Percentiles rank a stretch among this genome's conserved stretches.
phyloP scores from a whole-genome alignment of 768 basidiomycete genomes.

The Pholiota molesta region DNA sequence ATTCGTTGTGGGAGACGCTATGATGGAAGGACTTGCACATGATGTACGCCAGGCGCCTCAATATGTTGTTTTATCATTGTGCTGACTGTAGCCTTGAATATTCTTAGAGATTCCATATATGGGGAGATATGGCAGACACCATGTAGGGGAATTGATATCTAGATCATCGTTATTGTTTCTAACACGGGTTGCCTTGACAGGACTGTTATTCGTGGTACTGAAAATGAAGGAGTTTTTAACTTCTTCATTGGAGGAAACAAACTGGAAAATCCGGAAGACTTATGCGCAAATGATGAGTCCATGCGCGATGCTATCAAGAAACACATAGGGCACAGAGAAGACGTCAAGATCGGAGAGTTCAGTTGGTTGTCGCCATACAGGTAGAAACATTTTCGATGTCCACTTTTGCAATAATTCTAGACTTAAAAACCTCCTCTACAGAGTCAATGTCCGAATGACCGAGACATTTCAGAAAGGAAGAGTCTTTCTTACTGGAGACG shows the following conservation, averaged over 20 bases:
- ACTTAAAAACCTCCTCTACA: background rate
- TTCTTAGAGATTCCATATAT: constrained; percentile 47
- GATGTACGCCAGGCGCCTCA: constrained; percentile 35
- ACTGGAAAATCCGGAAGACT: constrained; percentile 6
- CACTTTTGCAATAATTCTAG: background rate
- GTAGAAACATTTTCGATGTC: constrained; percentile 12
- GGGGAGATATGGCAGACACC: constrained; percentile 37
- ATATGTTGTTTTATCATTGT: background rate
- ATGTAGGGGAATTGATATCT: constrained; percentile 25
- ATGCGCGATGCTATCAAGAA: constrained; percentile 23
- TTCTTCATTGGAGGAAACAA: constrained; percentile 19
- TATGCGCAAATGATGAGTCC: constrained; percentile 10
- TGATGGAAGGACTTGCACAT: constrained; percentile 36
- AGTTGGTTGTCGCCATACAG: constrained; percentile 31
- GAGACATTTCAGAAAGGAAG: background rate
- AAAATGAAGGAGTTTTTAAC: constrained; percentile 14
- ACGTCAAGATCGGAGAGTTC: constrained; percentile 29
- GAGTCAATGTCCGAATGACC: background rate
- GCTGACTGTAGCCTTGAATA: background rate
- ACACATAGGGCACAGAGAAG: constrained; percentile 23
- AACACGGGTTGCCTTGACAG: constrained; percentile 5
- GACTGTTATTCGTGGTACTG: constrained; percentile 17
- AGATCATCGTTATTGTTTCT: background rate
- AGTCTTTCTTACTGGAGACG: constrained; percentile 1
- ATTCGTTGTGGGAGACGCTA: constrained; percentile 43